Percentiles rank a stretch among this genome's conserved stretches.
Evolutionary conservation across 768 basidiomycete species (phyloP).

Genomic region (Russula earlei): DNA sequence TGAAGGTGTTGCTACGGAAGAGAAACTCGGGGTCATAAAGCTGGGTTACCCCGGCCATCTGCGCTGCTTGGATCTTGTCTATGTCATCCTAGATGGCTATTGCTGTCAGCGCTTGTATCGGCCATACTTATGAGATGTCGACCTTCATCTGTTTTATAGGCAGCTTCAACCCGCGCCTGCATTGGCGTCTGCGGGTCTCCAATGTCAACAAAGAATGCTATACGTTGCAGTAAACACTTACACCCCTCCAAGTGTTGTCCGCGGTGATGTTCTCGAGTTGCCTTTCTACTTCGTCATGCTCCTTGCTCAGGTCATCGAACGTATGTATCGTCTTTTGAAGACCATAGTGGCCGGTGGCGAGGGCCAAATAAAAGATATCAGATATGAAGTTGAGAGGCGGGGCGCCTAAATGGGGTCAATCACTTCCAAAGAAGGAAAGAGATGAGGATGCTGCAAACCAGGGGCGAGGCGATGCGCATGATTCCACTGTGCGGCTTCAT

Average conservation of each 20-base stretch:
- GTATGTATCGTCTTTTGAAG: conserved; percentile 72
- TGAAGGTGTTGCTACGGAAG: conserved; percentile 70
- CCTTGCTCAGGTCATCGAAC: conserved; percentile 63
- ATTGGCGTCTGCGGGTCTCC: conserved; percentile 43
- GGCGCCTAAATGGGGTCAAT: conserved; percentile 29
- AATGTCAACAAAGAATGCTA: conserved; percentile 1
- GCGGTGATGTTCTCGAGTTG: conserved; percentile 69
- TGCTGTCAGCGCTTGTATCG: neutral
- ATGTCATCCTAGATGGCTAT: conserved; percentile 47
- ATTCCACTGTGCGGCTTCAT: conserved; percentile 73
- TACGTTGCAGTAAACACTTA: conserved; percentile 29
- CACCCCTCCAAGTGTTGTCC: conserved; percentile 77
- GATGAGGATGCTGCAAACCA: conserved; percentile 28
- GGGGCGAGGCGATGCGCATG: conserved; percentile 36
- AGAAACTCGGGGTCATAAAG: conserved; percentile 80
- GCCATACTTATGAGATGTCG: neutral
- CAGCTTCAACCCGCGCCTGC: conserved; percentile 68
- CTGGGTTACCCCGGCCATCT: conserved; percentile 77
- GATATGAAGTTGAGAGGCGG: conserved; percentile 85
- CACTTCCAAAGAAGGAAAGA: neutral
- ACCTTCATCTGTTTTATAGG: conserved; percentile 66
- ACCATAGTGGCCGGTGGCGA: conserved; percentile 86
- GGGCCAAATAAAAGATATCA: conserved; percentile 83
- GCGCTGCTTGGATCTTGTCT: conserved; percentile 56
- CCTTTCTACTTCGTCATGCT: conserved; percentile 65